Evolutionary conservation across 768 basidiomycete genomes (phyloP), one percentile per base, ranked within the genome.

Genomic region (Agaricus sinodeliciosus): DNA sequence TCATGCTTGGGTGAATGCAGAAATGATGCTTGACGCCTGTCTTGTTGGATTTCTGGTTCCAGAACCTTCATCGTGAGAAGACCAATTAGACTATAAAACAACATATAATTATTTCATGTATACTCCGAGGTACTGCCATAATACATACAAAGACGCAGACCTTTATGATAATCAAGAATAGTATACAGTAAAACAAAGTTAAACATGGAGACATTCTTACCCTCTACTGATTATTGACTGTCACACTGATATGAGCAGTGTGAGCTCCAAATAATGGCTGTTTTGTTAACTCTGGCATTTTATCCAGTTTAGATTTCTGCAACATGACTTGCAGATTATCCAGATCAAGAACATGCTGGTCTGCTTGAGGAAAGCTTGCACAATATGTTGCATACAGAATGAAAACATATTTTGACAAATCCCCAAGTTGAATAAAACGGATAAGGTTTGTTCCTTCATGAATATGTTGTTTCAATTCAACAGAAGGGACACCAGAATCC

Each of bases 1-100:
- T 0, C 95, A 99, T 67, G 90, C 86, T 3, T 99, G 95, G 95
- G 94, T 99, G 28, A 97, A 92, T 59, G 81, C 79, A n/a, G 95
- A 99, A 47, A 86, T 86, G 60, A 96, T 98, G 91, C 74, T 99
- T 18, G 94, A 97, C 63, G 78, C 83, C 31, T 97, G 92, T 66
- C 73, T 96, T 43, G 87, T 99, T 35, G 95, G 95, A 13, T 90
- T 96, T 62, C 71, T 99, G 37, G 82, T 94, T 11, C 67, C 85
- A 1, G 90, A 92, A 59, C 78, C 82, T 26, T 69, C 72, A 28
- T 65, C 69, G 13, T 55, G 26, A 53, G 9, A 34, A 5, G 15
- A 25, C 39, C 15, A 35, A 16, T 31, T 51, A 27, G 49, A 51
- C 8, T 27, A 6, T 12, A 9, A 16, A 43, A 18, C 18, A 22